Conservation (phyloP, 495 filamentous ascomycete species). For the Neurospora africana region DNA sequence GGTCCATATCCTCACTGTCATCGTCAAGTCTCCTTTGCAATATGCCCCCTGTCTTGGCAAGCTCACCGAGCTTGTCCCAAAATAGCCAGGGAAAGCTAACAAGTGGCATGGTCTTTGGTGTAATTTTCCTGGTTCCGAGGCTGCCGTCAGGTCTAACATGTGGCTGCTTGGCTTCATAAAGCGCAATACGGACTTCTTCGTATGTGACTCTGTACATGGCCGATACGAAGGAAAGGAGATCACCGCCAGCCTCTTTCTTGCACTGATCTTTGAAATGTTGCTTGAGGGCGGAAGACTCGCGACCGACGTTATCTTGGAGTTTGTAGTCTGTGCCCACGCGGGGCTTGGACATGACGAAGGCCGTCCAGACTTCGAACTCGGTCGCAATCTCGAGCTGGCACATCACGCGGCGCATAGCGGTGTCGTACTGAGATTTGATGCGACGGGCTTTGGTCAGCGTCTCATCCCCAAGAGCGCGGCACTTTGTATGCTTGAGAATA, state of each 20-base stretch:
- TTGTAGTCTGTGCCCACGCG: constrained; percentile 65
- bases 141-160: constrained; percentile 27
- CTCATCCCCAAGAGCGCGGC: constrained; percentile 28
- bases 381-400: constrained; percentile 74
- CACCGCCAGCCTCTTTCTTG: constrained; percentile 50
- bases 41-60: constrained; percentile 36
- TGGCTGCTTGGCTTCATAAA: constrained; percentile 33
- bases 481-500: constrained; percentile 44
- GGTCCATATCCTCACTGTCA: constrained; percentile 2
- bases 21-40: background rate
- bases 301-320: constrained; percentile 69
- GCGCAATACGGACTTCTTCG: constrained; percentile 49
- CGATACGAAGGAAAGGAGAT: constrained; percentile 60
- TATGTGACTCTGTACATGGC: constrained; percentile 83
- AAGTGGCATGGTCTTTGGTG: constrained; percentile 52
- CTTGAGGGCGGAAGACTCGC: constrained; percentile 50
- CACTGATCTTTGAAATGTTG: constrained; percentile 56
- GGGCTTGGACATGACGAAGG: constrained; percentile 67
- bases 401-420: constrained; percentile 67
- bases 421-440: constrained; percentile 71
- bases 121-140: constrained; percentile 25
- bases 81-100: constrained; percentile 96
- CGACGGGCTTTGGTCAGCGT: constrained; percentile 47
- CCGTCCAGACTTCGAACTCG: constrained; percentile 86
- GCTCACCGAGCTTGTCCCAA: constrained; percentile 55